A percentile compares a stretch with the other conserved stretches of the same genome.
phyloP scores from a whole-genome alignment of 2,329 filamentous ascomycete species.

The Penicillium sp. region DNA sequence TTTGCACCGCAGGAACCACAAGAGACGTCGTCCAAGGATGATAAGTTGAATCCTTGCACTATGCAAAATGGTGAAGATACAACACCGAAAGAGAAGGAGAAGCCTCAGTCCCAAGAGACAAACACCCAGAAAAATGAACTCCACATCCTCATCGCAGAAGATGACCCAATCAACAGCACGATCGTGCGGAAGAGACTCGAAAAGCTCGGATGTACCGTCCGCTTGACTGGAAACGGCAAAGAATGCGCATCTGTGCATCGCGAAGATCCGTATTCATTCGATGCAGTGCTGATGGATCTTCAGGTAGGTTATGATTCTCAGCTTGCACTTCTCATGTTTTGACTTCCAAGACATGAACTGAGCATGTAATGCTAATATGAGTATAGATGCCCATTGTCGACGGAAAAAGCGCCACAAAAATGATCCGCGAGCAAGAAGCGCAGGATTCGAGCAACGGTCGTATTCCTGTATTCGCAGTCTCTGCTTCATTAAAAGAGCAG shows the following conservation, averaged over 20 bases:
- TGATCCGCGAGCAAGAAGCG: conserved; percentile 67
- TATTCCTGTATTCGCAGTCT: conserved; percentile 79
- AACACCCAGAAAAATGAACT: conserved; percentile 1
- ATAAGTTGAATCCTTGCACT: too few relatives aligned
- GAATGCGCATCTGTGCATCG: conserved; percentile 69
- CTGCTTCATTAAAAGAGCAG: conserved; percentile 69
- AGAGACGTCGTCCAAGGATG: too few relatives aligned
- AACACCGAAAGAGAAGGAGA: too few relatives aligned
- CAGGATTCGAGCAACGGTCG: conserved; percentile 30
- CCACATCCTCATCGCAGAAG: conserved; percentile 70
- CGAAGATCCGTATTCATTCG: conserved; percentile 58
- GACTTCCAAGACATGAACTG: too few relatives aligned
- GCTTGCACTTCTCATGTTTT: too few relatives aligned
- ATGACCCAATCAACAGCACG: conserved; percentile 80
- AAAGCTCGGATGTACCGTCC: conserved; percentile 65
- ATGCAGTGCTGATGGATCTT: conserved; percentile 87
- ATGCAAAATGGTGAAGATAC: too few relatives aligned
- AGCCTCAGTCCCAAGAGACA: neutral
- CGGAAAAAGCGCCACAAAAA: conserved; percentile 71
- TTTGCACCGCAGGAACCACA: neutral
- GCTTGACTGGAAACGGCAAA: conserved; percentile 73
- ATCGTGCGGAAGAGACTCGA: conserved; percentile 75
- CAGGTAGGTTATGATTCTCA: conserved; percentile 51
- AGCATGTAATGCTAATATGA: neutral
- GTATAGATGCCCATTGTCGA: conserved; percentile 85